phyloP scores from a whole-genome alignment of 1,284 basidiomycete species.

The Naganishia cerealis region DNA sequence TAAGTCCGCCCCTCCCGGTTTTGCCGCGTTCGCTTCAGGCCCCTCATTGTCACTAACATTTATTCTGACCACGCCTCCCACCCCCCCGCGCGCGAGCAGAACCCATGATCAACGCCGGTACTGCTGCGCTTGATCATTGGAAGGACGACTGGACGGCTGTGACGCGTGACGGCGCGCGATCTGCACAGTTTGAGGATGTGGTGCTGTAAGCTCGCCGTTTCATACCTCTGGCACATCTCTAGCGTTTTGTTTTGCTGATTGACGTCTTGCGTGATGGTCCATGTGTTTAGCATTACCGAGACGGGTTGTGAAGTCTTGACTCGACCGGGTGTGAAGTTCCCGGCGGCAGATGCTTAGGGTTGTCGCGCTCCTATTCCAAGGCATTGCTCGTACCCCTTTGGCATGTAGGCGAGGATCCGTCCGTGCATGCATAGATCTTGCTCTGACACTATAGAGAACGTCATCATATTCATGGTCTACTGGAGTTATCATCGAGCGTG shows the following conservation, averaged over 20 bases:
- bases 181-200: slow-evolving; percentile 95
- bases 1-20: slow-evolving; percentile 31
- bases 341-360: not conserved
- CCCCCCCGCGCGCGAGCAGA: slow-evolving; percentile 52
- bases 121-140: slow-evolving; percentile 67
- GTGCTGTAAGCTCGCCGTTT: too few species aligned
- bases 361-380: too few species aligned
- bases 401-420: too few species aligned
- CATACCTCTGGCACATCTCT: too few species aligned
- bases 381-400: too few species aligned
- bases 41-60: too few species aligned
- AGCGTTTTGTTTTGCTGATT: slow-evolving; percentile 12
- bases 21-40: not conserved
- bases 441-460: too few species aligned
- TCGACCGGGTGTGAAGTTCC: slow-evolving; percentile 46
- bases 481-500: too few species aligned
- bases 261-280: slow-evolving; percentile 33
- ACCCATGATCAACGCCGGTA: slow-evolving; percentile 84
- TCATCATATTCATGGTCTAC: too few species aligned
- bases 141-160: slow-evolving; percentile 92
- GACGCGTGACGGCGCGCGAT: slow-evolving; percentile 79
- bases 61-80: too few species aligned
- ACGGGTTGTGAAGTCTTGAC: slow-evolving; percentile 87
- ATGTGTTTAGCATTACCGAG: slow-evolving; percentile 74
- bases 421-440: too few species aligned